A percentile compares a stretch with the other conserved stretches of the same genome.
These are phyloP conservation scores for Citrus trifoliata DNA, from an alignment of 345 rosid genomes.

Conservation along the genomic window DNA sequence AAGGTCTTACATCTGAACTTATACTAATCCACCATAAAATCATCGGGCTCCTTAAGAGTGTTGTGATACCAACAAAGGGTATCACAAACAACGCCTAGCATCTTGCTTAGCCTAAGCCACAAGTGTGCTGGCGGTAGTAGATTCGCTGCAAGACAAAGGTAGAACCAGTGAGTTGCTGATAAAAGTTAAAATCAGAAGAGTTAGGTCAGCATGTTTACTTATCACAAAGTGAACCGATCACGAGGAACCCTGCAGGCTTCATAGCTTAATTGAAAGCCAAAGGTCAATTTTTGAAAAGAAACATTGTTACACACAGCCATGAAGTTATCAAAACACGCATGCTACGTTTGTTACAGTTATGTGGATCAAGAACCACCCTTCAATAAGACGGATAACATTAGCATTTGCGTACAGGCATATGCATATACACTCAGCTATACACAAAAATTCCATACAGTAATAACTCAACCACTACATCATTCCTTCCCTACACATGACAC, in stretches of 20 bases:
- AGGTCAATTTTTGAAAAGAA: background rate
- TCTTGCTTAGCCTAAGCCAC: constrained; percentile 41
- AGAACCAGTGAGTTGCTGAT: background rate
- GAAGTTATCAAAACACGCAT: background rate
- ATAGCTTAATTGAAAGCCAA: background rate
- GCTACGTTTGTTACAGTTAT: background rate
- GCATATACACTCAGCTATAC: background rate
- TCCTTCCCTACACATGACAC: background rate
- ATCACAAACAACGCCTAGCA: constrained; percentile 6
- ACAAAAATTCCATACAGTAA: background rate
- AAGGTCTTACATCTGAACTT: constrained; percentile 3
- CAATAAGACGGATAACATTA: background rate
- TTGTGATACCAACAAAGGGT: background rate
- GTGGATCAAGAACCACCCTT: background rate
- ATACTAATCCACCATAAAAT: background rate
- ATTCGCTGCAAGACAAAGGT: constrained; percentile 43
- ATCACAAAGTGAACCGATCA: background rate
- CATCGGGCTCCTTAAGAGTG: background rate
- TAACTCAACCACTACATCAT: background rate
- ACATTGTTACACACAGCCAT: background rate
- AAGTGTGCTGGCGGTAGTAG: constrained; percentile 66
- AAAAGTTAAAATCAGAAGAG: background rate
- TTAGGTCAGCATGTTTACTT: background rate
- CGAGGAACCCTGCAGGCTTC: background rate
- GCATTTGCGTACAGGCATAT: background rate